These are phyloP conservation scores for Colletotrichum plurivorum DNA, from an alignment of 2,329 filamentous ascomycete genomes.

Conservation along the genomic window DNA sequence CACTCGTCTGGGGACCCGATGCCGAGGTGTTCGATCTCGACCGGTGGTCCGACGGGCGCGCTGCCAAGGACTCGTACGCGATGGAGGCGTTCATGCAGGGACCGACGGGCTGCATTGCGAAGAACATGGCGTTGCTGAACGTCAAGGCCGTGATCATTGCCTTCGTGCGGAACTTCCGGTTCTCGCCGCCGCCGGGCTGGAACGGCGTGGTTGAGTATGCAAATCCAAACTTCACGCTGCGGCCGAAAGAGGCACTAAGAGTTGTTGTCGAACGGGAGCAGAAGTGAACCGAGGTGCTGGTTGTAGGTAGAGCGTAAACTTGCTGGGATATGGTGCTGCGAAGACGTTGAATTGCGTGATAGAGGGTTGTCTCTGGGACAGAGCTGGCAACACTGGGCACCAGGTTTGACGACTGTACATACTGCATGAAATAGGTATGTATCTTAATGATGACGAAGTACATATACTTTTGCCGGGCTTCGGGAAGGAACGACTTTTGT, in stretches of 20 bases:
- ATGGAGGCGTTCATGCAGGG: constrained; percentile 46
- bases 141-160: constrained; percentile 39
- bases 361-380: no score
- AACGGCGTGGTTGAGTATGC: constrained; percentile 24
- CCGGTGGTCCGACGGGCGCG: constrained; percentile 47
- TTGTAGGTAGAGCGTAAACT: not conserved
- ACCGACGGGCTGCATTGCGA: constrained; percentile 38
- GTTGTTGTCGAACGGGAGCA: constrained; percentile 28
- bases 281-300: not conserved
- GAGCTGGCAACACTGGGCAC: not conserved
- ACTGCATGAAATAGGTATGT: not conserved
- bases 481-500: no score
- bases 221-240: constrained; percentile 40
- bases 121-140: constrained; percentile 38
- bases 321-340: not conserved
- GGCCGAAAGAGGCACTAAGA: constrained; percentile 33
- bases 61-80: constrained; percentile 44
- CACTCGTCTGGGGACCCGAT: constrained; percentile 47
- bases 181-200: constrained; percentile 22
- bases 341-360: not conserved
- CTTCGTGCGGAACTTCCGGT: constrained; percentile 31
- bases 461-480: not conserved
- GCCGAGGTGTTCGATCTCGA: constrained; percentile 46
- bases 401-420: not conserved
- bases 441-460: not conserved